These are phyloP conservation scores for Phytophthora capsici DNA, from an alignment of 352 stramenopile genomes.

Conservation along the genomic window DNA sequence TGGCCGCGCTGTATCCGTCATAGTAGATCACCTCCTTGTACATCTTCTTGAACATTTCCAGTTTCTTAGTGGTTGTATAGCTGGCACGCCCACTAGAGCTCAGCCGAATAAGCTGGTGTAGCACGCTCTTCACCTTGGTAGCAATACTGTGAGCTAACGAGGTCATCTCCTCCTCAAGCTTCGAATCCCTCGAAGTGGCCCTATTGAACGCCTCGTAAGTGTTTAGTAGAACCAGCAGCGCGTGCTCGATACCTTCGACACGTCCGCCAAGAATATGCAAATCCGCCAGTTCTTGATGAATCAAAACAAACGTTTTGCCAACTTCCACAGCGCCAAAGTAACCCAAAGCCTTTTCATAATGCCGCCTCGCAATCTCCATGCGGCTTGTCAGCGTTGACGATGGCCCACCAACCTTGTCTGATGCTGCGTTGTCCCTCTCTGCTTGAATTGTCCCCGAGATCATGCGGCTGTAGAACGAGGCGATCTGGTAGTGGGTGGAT, in stretches of 20 bases:
- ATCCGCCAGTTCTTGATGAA: conserved; percentile 82
- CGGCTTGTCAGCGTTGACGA: conserved; percentile 57
- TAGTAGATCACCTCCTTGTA: conserved; percentile 89
- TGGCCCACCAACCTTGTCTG: conserved; percentile 10
- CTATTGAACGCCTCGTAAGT: conserved; percentile 73
- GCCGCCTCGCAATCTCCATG: conserved; percentile 83
- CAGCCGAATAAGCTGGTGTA: conserved; percentile 74
- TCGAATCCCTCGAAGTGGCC: conserved; percentile 13
- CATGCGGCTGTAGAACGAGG: conserved; percentile 73
- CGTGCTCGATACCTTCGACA: conserved; percentile 80
- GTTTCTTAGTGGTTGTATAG: conserved; percentile 48
- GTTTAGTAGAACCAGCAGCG: conserved; percentile 76
- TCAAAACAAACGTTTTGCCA: conserved; percentile 82
- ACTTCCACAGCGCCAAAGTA: conserved; percentile 80
- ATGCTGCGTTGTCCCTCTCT: conserved; percentile 13
- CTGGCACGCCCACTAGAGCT: conserved; percentile 22
- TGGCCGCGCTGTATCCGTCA: conserved; percentile 48
- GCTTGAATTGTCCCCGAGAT: conserved; percentile 52
- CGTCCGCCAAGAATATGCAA: conserved; percentile 72
- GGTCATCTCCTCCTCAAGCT: conserved; percentile 41
- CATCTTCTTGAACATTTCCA: conserved; percentile 84
- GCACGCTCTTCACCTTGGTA: conserved; percentile 57
- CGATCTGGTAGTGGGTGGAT: conserved; percentile 88
- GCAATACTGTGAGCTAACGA: conserved; percentile 52
- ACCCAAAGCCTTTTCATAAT: conserved; percentile 84